Evolutionary conservation across 73 alveolate genomes (phyloP).

Genomic region (Uronychia setigera): DNA sequence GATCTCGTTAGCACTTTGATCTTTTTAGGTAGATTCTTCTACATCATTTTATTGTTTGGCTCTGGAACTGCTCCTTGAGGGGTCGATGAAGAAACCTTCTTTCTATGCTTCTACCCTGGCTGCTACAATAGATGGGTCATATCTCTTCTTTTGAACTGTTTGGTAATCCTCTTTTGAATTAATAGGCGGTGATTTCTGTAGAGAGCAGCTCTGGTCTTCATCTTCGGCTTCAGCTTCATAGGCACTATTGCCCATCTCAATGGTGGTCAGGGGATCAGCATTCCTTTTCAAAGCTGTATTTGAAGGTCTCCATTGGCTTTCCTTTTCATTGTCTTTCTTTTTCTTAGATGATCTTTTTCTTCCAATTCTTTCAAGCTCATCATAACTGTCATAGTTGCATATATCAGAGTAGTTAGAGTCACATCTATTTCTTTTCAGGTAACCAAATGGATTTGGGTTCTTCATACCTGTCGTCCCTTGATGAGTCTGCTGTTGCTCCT

Average conservation of each 20-base stretch:
- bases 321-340: too few species aligned
- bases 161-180: neutral
- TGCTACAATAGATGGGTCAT: neutral
- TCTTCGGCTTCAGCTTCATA: neutral
- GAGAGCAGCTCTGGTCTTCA: neutral
- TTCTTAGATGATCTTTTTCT: neutral
- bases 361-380: neutral
- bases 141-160: neutral
- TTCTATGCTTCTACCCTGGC: neutral
- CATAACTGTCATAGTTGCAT: neutral
- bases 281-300: too few species aligned
- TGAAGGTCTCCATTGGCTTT: too few species aligned
- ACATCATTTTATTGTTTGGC: neutral
- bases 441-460: neutral
- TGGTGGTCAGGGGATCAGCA: too few species aligned
- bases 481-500: neutral
- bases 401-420: slow-evolving; percentile 5
- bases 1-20: neutral
- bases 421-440: neutral
- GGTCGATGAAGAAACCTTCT: neutral
- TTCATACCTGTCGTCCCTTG: too few species aligned
- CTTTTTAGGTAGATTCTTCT: neutral
- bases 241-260: neutral
- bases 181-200: neutral
- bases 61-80: too few species aligned